Evolutionary conservation across 306 rosid genomes (phyloP), one percentile per base, ranked within the genome.

Genomic region (Chamaecrista fasciculata): DNA sequence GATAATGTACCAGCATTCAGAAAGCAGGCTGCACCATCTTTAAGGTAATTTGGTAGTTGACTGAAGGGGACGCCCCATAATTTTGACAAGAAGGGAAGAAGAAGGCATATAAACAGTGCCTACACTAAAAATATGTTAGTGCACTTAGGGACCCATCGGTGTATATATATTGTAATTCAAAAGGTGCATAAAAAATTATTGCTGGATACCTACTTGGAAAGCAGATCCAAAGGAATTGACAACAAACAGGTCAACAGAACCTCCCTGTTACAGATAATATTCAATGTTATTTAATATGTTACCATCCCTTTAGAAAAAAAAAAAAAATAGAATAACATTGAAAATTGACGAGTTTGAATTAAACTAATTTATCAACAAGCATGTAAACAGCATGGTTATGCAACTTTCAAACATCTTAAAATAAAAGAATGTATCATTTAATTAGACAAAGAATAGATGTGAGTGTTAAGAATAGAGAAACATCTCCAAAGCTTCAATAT

Each of bases 161-260:
- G 70, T 36, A 42, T 12, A 42, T 12, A 47, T 64, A 43, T 23
- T 39, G 56, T 18, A 9, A 66, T 26, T 10, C 6, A 33, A 65
- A 57, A 59, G 52, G 55, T 58, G 72, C 60, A 62, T 19, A 18
- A 26, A 6, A 5, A 59, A 48, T 37, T 24, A 23, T 53, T 59
- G 55, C 66, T 50, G 75, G 69, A 68, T 65, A 71, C 92, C 62
- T 79, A 92, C 98, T 77, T 92, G 96, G 80, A 84, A 92, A 71
- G 90, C 96, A 62, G 96, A 92, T 76, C 98, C 98, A 15, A 80
- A 89, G 19, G 98, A 89, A 83, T 89, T 92, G 52, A 92, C 95
- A 39, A 89, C 95, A 82, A 92, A 92, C 50, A 92, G 76, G 78
- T 92, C 98, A 34, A 89, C 79, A 1, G 87, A 82, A 40, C 84